Conservation (phyloP, 306 rosid genomes). For the Inga oerstediana region DNA sequence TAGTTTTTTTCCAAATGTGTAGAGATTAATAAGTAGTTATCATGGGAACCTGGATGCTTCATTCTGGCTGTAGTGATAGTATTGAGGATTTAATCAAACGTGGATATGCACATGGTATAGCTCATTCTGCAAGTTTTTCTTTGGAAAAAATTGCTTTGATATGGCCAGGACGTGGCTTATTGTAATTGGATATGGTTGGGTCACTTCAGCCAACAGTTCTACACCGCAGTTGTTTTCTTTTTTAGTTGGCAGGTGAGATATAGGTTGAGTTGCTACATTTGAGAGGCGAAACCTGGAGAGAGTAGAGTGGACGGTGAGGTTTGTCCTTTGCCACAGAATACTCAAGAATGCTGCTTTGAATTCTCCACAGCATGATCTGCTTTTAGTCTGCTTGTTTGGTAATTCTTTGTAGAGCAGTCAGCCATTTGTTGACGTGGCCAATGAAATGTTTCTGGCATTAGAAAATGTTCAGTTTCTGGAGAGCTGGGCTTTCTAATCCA, state of each 20-base stretch:
- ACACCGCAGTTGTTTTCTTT: not conserved
- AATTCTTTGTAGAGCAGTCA: not conserved
- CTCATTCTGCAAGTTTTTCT: not conserved
- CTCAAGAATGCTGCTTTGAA: not conserved
- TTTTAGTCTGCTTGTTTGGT: not conserved
- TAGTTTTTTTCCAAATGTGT: not conserved
- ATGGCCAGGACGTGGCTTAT: not conserved
- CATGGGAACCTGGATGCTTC: not conserved
- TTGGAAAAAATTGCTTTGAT: not conserved
- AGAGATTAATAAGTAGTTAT: not conserved
- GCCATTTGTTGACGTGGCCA: not conserved
- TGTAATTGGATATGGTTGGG: not conserved
- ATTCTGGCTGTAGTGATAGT: not conserved
- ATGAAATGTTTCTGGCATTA: not conserved
- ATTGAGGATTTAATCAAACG: not conserved
- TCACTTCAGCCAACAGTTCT: not conserved
- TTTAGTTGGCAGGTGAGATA: not conserved
- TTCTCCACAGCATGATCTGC: not conserved
- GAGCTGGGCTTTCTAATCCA: conserved; percentile 14
- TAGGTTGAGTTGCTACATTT: not conserved
- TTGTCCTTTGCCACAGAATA: not conserved
- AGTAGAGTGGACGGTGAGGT: not conserved
- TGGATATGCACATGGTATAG: not conserved
- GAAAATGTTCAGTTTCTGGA: conserved; percentile 3
- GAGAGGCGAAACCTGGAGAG: not conserved